Evolutionary conservation across 2,329 filamentous ascomycete species (phyloP).

Genomic region (Pseudogymnoascus verrucosus): DNA sequence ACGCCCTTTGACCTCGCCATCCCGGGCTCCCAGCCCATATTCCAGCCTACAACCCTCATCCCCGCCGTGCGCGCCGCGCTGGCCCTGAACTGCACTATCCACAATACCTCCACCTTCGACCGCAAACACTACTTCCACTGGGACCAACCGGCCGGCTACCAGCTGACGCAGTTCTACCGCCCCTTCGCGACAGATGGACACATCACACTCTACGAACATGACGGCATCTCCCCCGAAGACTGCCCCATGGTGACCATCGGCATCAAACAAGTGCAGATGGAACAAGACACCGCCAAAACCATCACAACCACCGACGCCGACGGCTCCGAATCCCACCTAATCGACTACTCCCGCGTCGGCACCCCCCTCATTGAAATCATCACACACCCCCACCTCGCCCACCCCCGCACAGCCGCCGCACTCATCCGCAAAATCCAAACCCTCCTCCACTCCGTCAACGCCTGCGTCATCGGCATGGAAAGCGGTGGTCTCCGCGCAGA

Average conservation of each 20-base stretch:
- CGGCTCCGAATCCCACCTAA: slow-evolving; percentile 57
- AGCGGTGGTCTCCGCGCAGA: slow-evolving; percentile 83
- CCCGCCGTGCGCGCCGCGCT: slow-evolving; percentile 87
- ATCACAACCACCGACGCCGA: slow-evolving; percentile 53
- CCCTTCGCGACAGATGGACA: slow-evolving; percentile 62
- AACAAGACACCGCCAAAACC: slow-evolving; percentile 96
- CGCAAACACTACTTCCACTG: slow-evolving; percentile 99
- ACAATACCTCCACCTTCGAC: slow-evolving; percentile 75
- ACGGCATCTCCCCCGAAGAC: slow-evolving; percentile 71
- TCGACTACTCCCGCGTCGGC: slow-evolving; percentile 92
- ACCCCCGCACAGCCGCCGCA: slow-evolving; percentile 78
- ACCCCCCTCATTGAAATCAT: slow-evolving; percentile 93
- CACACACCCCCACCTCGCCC: slow-evolving; percentile 79
- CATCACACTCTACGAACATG: slow-evolving; percentile 62
- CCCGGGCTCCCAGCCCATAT: slow-evolving; percentile 79
- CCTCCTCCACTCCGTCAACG: slow-evolving; percentile 69
- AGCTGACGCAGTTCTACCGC: slow-evolving; percentile 93
- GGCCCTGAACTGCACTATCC: slow-evolving; percentile 71
- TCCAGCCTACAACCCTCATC: slow-evolving; percentile 75
- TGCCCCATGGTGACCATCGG: slow-evolving; percentile 51
- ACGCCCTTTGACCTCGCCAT: slow-evolving; percentile 83
- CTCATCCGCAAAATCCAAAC: slow-evolving; percentile 83
- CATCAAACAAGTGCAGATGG: slow-evolving; percentile 92
- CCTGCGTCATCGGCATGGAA: slow-evolving; percentile 90
- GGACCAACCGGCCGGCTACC: slow-evolving; percentile 93